Evolutionary conservation across 106 monocot species (phyloP), one percentile per base, ranked within the genome.

Genomic region (Agapanthus africanus): DNA sequence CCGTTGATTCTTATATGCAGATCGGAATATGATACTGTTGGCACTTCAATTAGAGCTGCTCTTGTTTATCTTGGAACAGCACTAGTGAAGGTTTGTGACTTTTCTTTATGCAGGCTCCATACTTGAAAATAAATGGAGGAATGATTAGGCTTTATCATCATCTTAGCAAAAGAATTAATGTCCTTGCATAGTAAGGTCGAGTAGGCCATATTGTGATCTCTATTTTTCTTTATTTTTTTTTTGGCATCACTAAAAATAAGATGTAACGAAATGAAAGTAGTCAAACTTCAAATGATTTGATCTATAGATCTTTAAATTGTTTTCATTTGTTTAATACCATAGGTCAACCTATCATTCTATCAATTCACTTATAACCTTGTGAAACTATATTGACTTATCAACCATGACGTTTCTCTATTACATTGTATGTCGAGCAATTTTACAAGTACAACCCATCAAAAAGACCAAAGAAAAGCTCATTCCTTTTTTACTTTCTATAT

Each of bases 11-110:
- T 54, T 71, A 9, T 9, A 11, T 80, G 36, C 80, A 94, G 94
- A 63, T 94, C 90, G 9, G 94, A 94, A 67, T 88, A 94, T 85
- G 94, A 94, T 41, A 94, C 94, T 14, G 44, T 94, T 64, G 94
- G 94, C 38, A 94, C 90, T 56, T 94, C 82, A 34, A 57, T 94
- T 37, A 90, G 90, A 81, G 90, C 94, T 23, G 84, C 90, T 34
- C 33, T 83, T 72, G 94, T 94, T 64, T 94, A 94, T 81, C 85
- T 94, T 51, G 78, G 75, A 67, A 94, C 94, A 27, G 83, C 94
- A 38, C 68, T 94, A 21, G 69, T 94, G 7, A 94, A 94, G 94
- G 94, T 94, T 28, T 3, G 0, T 44, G 42, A 16, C 42, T 44
- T 44, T 44, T 44, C 9, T 44, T 44, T 44, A n/a, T n/a, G n/a